Evolutionary conservation across 495 filamentous ascomycete genomes (phyloP).

Genomic region (Apodospora peruviana): DNA sequence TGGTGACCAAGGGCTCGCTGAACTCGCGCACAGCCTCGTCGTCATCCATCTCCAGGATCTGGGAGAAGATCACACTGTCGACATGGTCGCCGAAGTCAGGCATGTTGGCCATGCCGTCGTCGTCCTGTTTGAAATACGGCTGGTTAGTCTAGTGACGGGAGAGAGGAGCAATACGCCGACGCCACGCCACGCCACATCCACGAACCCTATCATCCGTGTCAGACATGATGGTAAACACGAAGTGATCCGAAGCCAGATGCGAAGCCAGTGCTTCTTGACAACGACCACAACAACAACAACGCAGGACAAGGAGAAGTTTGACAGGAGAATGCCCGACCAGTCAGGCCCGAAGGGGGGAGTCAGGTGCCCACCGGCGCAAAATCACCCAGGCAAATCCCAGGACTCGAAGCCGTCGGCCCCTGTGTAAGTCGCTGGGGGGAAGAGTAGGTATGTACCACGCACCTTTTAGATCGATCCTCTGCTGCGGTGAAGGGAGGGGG

Average conservation of each 20-base stretch:
- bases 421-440: constrained; percentile 1
- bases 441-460: neutral
- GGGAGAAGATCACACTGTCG: constrained; percentile 75
- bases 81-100: constrained; percentile 60
- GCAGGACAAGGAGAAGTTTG: neutral
- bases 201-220: constrained; percentile 18
- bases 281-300: neutral
- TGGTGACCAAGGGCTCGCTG: constrained; percentile 78
- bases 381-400: constrained; percentile 4
- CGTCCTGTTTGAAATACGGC: too few species aligned
- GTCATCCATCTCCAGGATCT: constrained; percentile 97
- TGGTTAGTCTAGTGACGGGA: too few species aligned
- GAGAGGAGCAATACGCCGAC: too few species aligned
- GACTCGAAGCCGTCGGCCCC: constrained; percentile 6
- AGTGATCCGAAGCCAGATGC: neutral
- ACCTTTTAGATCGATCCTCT: neutral
- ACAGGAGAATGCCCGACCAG: constrained; percentile 1
- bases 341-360: neutral
- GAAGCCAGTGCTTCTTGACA: neutral
- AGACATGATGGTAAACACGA: constrained; percentile 4
- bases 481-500: neutral
- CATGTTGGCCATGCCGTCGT: constrained; percentile 19
- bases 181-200: constrained; percentile 2
- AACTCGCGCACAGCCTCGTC: constrained; percentile 70
- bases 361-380: constrained; percentile 4